Conservation (phyloP, 192 early-diverging fungal genomes). For the Rhizoclosmatium sp. region DNA sequence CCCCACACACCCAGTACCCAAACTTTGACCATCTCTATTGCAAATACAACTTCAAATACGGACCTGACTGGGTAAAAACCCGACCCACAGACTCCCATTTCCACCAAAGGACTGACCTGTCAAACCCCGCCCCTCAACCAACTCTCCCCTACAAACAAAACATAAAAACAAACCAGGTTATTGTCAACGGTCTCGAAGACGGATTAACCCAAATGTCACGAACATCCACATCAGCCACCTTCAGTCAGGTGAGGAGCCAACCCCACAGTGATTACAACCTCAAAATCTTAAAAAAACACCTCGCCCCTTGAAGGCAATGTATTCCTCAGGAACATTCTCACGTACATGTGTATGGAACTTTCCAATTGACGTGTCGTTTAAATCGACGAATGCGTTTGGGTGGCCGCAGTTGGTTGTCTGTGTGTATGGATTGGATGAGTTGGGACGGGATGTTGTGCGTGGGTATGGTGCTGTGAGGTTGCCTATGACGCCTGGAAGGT, state of each 20-base stretch:
- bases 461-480: conserved; percentile 61
- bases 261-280: background rate
- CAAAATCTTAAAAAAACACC: background rate
- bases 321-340: conserved; percentile 34
- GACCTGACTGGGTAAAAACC: conserved; percentile 58
- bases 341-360: conserved; percentile 70
- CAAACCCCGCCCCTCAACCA: background rate
- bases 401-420: conserved; percentile 66
- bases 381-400: conserved; percentile 64
- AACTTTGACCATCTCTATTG: conserved; percentile 65
- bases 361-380: conserved; percentile 66
- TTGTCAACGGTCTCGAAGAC: conserved; percentile 62
- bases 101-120: too few relatives aligned
- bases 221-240: conserved; percentile 32
- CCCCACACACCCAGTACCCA: conserved; percentile 51
- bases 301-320: conserved; percentile 15
- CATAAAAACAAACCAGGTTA: background rate
- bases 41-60: conserved; percentile 66
- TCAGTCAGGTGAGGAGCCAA: background rate
- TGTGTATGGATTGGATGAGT: conserved; percentile 66
- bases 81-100: too few relatives aligned
- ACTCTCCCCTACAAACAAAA: conserved; percentile 24
- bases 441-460: conserved; percentile 69
- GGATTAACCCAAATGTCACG: conserved; percentile 63
- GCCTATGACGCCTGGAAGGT: conserved; percentile 50